Evolutionary conservation across 2,329 filamentous ascomycete species (phyloP).

Genomic region (Pseudocercospora eumusae): DNA sequence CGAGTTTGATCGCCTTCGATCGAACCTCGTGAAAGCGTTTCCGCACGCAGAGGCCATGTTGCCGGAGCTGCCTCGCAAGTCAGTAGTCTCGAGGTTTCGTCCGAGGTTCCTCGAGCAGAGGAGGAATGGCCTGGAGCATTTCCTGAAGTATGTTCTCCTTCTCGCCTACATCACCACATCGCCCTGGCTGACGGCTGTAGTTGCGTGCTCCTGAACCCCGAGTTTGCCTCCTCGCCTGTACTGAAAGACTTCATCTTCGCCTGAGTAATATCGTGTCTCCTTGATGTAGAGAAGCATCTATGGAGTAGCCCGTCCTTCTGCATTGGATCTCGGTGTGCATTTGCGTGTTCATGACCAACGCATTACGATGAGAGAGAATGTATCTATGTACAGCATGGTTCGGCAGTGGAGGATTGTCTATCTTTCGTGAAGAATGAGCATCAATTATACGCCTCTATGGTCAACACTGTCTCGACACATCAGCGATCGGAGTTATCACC

Average conservation of each 20-base stretch:
- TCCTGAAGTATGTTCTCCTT: conserved; percentile 68
- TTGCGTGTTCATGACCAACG: background rate
- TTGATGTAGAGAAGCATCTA: too few relatives aligned
- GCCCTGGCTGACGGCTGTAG: conserved; percentile 49
- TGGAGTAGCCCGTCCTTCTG: background rate
- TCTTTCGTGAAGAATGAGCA: too few relatives aligned
- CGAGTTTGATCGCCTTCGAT: conserved; percentile 83
- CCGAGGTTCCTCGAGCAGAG: conserved; percentile 83
- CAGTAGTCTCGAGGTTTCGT: conserved; percentile 76
- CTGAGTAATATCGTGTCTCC: background rate
- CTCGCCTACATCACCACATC: background rate
- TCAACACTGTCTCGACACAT: too few relatives aligned
- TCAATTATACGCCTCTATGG: too few relatives aligned
- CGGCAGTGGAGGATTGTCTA: too few relatives aligned
- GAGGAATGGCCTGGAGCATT: conserved; percentile 81
- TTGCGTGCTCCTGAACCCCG: conserved; percentile 87
- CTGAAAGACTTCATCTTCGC: conserved; percentile 84
- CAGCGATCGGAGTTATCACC: too few relatives aligned
- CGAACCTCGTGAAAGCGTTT: conserved; percentile 74
- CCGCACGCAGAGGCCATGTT: conserved; percentile 82
- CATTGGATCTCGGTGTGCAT: background rate
- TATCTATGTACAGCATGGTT: too few relatives aligned
- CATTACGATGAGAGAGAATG: background rate
- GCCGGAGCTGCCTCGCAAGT: conserved; percentile 88
- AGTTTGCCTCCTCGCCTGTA: conserved; percentile 88